Conservation (phyloP, 169 alveolate genomes). For the Toxoplasma gondii region DNA sequence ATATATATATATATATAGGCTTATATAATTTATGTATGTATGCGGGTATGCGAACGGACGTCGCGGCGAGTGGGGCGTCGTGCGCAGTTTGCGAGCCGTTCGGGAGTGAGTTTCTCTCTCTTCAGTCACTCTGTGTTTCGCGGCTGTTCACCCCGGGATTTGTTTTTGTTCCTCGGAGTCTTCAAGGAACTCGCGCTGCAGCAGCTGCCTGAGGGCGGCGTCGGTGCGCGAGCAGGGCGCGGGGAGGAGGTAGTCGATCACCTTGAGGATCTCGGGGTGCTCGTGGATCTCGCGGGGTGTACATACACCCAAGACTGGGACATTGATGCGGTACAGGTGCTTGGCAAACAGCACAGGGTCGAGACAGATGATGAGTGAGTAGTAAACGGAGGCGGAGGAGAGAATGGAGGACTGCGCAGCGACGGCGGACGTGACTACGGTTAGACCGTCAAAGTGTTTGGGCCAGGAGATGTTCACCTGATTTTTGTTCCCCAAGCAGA, state of each 20-base stretch:
- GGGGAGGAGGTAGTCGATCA: constrained; percentile 64
- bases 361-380: constrained; percentile 47
- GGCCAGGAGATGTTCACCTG: constrained; percentile 45
- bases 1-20: too few relatives aligned
- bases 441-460: constrained; percentile 48
- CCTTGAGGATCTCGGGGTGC: constrained; percentile 69
- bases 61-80: too few relatives aligned
- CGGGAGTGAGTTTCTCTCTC: too few relatives aligned
- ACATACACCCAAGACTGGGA: constrained; percentile 67
- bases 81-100: too few relatives aligned
- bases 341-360: constrained; percentile 52
- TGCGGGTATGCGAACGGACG: too few relatives aligned
- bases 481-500: constrained; percentile 45
- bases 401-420: constrained; percentile 8
- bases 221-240: constrained; percentile 46
- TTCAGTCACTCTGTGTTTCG: too few relatives aligned
- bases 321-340: constrained; percentile 5
- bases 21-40: too few relatives aligned
- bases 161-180: not conserved
- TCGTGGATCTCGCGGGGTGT: constrained; percentile 61
- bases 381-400: constrained; percentile 43
- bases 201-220: constrained; percentile 58
- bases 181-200: constrained; percentile 36
- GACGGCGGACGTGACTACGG: not conserved
- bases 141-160: not conserved